Conservation (phyloP, 2,329 filamentous ascomycete species). For the Diaporthe citriasiana region DNA sequence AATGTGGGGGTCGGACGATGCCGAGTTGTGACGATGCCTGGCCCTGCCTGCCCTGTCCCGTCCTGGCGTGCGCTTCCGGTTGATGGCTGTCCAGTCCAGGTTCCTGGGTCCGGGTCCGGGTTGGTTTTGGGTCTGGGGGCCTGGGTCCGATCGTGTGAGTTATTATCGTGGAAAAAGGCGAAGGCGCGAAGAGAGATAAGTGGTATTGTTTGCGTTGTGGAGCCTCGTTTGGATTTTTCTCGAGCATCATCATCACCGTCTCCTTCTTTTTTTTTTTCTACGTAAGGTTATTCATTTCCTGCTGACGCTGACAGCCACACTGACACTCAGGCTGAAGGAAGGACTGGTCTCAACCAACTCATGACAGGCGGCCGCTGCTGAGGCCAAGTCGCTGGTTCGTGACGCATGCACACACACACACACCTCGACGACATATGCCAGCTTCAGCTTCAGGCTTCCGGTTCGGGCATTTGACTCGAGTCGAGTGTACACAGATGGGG, state of each 20-base stretch:
- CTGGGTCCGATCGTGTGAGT: slow-evolving; percentile 15
- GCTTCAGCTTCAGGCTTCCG: slow-evolving; percentile 6
- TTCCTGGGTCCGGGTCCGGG: background rate
- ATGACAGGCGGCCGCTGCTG: slow-evolving; percentile 8
- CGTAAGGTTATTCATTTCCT: background rate
- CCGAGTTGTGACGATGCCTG: slow-evolving; percentile 30
- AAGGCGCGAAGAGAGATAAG: slow-evolving; percentile 18
- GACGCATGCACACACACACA: background rate
- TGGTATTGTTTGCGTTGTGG: background rate
- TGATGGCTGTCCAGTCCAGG: background rate
- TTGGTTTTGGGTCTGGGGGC: background rate
- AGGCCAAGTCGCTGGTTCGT: slow-evolving; percentile 37
- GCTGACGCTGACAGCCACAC: slow-evolving; percentile 22
- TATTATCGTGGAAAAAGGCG: slow-evolving; percentile 6
- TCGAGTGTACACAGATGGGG: background rate
- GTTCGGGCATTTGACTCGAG: slow-evolving; percentile 25
- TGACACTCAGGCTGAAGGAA: slow-evolving; percentile 16
- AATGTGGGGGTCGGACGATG: slow-evolving; percentile 32
- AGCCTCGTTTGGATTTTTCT: slow-evolving; percentile 28
- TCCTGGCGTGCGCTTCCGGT: background rate
- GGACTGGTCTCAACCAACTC: background rate
- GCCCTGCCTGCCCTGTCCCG: slow-evolving; percentile 8
- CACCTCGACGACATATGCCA: background rate
- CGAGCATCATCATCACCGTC: background rate
- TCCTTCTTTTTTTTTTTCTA: background rate